phyloP scores from a whole-genome alignment of 2,329 filamentous ascomycete species.

The Alternaria sp. region DNA sequence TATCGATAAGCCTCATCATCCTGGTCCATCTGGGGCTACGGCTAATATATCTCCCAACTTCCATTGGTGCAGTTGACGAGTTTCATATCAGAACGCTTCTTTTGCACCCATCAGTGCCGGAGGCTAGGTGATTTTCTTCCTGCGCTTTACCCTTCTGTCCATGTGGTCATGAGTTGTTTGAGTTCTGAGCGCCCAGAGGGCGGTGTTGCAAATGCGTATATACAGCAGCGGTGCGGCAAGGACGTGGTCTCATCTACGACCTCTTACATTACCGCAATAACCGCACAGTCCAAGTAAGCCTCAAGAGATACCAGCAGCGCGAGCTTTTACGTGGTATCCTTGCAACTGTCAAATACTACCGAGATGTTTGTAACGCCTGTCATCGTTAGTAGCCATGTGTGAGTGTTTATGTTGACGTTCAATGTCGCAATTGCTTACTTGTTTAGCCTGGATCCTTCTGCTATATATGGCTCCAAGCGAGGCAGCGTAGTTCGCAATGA shows the following conservation, averaged over 20 bases:
- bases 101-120: conserved; percentile 17
- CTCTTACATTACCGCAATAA: not conserved
- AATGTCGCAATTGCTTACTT: conserved; percentile 11
- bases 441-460: conserved; percentile 17
- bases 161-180: conserved; percentile 9
- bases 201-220: conserved; percentile 10
- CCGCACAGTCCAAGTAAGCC: not conserved
- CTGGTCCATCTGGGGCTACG: conserved; percentile 24
- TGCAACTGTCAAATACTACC: not conserved
- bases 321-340: not conserved
- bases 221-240: conserved; percentile 9
- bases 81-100: conserved; percentile 30
- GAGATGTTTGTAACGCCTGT: conserved; percentile 28
- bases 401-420: not conserved
- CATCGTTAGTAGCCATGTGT: conserved; percentile 21
- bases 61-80: conserved; percentile 21
- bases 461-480: conserved; percentile 7
- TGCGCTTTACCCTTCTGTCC: conserved; percentile 9
- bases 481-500: conserved; percentile 5
- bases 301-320: not conserved
- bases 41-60: conserved; percentile 14
- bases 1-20: conserved; percentile 31
- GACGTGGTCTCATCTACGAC: conserved; percentile 1
- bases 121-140: conserved; percentile 18
- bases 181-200: not conserved